phyloP scores from a whole-genome alignment of 768 basidiomycete species.

The Pholiota molesta region DNA sequence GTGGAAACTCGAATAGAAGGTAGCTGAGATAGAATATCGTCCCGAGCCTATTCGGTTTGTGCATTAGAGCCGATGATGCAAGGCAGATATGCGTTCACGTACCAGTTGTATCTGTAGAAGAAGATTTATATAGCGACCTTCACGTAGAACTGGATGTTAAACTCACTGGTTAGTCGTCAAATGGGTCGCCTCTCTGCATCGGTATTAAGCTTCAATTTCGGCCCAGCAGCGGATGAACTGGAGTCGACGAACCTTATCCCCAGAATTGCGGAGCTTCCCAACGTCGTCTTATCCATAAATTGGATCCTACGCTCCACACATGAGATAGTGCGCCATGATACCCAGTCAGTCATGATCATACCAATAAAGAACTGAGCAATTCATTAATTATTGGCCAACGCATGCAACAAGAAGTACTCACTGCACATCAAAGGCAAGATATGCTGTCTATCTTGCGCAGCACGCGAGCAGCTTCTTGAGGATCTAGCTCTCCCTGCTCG shows the following conservation, averaged over 20 bases:
- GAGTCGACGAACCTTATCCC: conserved; percentile 57
- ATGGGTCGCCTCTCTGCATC: conserved; percentile 56
- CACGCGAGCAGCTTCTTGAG: conserved; percentile 52
- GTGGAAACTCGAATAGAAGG: conserved; percentile 72
- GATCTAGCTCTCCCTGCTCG: conserved; percentile 46
- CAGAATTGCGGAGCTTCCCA: conserved; percentile 68
- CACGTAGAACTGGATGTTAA: neutral
- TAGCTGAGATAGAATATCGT: conserved; percentile 78
- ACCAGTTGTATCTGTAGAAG: conserved; percentile 65
- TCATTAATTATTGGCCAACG: neutral
- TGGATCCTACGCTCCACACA: conserved; percentile 54
- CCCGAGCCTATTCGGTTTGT: conserved; percentile 54
- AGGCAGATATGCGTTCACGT: conserved; percentile 1
- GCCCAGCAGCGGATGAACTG: neutral
- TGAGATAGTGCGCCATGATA: neutral
- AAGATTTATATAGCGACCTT: neutral
- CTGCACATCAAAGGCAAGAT: conserved; percentile 75
- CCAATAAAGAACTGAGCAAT: conserved; percentile 55
- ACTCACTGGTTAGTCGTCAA: conserved; percentile 66
- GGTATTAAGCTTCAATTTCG: neutral
- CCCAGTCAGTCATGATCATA: conserved; percentile 23
- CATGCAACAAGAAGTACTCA: conserved; percentile 35
- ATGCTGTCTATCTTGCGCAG: conserved; percentile 71
- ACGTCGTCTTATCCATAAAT: conserved; percentile 78
- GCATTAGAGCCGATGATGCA: neutral